phyloP scores from a whole-genome alignment of 2,329 filamentous ascomycete species.

The Pestalotiopsis sp. region DNA sequence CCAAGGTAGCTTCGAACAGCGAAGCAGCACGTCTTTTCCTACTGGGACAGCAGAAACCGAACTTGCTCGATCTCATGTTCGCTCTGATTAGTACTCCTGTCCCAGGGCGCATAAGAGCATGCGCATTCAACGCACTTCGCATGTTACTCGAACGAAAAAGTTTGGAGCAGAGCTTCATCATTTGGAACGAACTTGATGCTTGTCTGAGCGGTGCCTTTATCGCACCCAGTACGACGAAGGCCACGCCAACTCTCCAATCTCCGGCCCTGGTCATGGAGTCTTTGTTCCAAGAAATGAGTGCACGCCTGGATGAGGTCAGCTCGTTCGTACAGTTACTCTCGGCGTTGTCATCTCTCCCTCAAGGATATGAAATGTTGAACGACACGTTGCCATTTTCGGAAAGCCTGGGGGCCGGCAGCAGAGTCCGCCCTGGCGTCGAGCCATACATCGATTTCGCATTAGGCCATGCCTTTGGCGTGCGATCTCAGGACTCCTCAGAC shows the following conservation, averaged over 20 bases:
- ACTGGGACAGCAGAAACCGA: slow-evolving; percentile 63
- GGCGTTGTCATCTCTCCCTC: slow-evolving; percentile 67
- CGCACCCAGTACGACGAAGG: slow-evolving; percentile 22
- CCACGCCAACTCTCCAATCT: slow-evolving; percentile 27
- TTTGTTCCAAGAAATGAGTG: slow-evolving; percentile 72
- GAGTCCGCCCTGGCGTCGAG: slow-evolving; percentile 80
- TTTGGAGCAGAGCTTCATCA: slow-evolving; percentile 62
- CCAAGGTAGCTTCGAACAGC: slow-evolving; percentile 78
- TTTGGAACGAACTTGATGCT: slow-evolving; percentile 80
- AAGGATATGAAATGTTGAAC: slow-evolving; percentile 61
- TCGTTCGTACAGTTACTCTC: slow-evolving; percentile 80
- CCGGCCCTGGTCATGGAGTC: slow-evolving; percentile 51
- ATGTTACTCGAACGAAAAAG: slow-evolving; percentile 77
- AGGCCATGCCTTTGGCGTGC: slow-evolving; percentile 72
- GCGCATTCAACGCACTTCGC: slow-evolving; percentile 76
- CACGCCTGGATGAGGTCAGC: slow-evolving; percentile 81
- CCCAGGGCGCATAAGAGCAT: slow-evolving; percentile 75
- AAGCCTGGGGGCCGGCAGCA: slow-evolving; percentile 72
- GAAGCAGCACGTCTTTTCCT: slow-evolving; percentile 72
- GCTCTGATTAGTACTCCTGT: slow-evolving; percentile 77
- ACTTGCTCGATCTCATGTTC: slow-evolving; percentile 73
- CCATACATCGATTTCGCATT: slow-evolving; percentile 90
- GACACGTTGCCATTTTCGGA: slow-evolving; percentile 87
- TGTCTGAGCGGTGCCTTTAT: slow-evolving; percentile 69
- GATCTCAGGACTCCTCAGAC: slow-evolving; percentile 64